Conservation (phyloP, 768 basidiomycete genomes). For the Scleroderma citrinum region DNA sequence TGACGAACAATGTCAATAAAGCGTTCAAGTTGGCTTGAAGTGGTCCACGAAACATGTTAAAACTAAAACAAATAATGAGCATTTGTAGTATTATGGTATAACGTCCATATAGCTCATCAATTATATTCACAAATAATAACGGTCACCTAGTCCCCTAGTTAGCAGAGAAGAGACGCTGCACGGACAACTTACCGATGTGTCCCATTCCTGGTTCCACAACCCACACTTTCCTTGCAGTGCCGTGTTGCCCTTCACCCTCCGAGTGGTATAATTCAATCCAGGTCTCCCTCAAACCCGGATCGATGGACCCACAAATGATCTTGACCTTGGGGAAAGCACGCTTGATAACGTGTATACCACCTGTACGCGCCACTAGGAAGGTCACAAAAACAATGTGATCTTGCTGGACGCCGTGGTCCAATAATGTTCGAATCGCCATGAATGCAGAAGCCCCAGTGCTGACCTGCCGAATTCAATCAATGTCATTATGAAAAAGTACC, state of each 20-base stretch:
- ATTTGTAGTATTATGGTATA: too few species aligned
- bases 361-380: slow-evolving; percentile 79
- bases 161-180: not conserved
- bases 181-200: slow-evolving; percentile 58
- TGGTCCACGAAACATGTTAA: too few species aligned
- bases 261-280: slow-evolving; percentile 58
- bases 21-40: too few species aligned
- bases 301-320: slow-evolving; percentile 81
- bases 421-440: slow-evolving; percentile 90
- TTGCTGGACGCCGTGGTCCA: slow-evolving; percentile 87
- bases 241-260: slow-evolving; percentile 34
- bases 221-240: slow-evolving; percentile 66
- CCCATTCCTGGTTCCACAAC: slow-evolving; percentile 86
- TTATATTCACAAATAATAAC: slow-evolving; percentile 32
- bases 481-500: not conserved
- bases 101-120: not conserved
- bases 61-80: too few species aligned
- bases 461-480: slow-evolving; percentile 46
- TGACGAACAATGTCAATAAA: too few species aligned
- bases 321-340: slow-evolving; percentile 81
- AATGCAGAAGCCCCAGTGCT: slow-evolving; percentile 90
- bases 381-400: slow-evolving; percentile 86
- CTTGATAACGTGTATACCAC: slow-evolving; percentile 72
- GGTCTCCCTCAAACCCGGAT: slow-evolving; percentile 68
- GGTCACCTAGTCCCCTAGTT: slow-evolving; percentile 28